Evolutionary conservation across 805 yeast genomes (phyloP), one percentile per base, ranked within the genome.

Genomic region (Sugiyamaella marilandica): DNA sequence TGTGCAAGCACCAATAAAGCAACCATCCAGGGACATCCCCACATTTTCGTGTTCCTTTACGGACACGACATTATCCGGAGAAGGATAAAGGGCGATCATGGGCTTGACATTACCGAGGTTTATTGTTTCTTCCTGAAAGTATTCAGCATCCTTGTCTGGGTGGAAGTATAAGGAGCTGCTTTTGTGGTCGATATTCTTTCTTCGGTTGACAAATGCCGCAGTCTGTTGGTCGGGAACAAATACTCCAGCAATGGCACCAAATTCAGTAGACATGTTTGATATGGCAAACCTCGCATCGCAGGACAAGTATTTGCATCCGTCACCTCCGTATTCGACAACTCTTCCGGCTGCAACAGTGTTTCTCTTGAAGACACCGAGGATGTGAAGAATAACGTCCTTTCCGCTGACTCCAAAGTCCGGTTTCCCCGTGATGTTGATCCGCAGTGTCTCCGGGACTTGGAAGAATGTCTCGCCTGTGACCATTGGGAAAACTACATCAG

Each of bases 291-390:
- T 60, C 56, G 65, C 69, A 45, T 65, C 69, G 14, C 65, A 53
- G 35, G 63, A 59, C 29, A 65, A 55, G 51, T 61, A 51, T 14
- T 44, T 53, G 4, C 63, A 62, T 31, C 69, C 69, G 13, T 55
- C 57, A 18, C 69, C 69, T 2, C 55, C 65, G 41, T 64, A 65
- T 54, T 65, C 69, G 13, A 65, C 64, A 2, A 66, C 69, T n/a
- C 52, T 29, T 2, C 51, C 52, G 5, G 55, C 55, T 9, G 55
- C 55, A 9, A 52, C 41, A n/a, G 55, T 52, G 41, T 52, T 52
- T 13, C 55, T 16, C 43, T 52, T 52, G 46, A 48, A 52, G 2
- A 14, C 48, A 2, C 47, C 47, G 10, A 52, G 45, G 10, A 52
- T 49, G 32, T 52, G 55, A 13, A 52, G 32, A 26, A 52, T 52